Conservation (phyloP, 2,329 filamentous ascomycete species). For the Colletotrichum tanaceti region DNA sequence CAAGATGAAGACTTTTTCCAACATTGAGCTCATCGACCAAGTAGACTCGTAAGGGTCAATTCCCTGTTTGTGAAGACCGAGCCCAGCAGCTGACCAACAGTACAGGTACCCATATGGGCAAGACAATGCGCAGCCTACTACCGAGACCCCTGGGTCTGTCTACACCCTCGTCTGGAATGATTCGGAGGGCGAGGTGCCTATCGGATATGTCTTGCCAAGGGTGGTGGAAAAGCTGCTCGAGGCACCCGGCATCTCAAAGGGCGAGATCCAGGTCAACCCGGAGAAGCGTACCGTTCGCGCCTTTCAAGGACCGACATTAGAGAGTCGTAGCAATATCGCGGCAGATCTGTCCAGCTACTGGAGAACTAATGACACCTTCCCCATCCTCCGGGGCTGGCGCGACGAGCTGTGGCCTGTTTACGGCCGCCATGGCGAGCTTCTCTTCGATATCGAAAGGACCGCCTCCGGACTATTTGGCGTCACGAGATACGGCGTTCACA, state of each 20-base stretch:
- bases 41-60: slow-evolving; percentile 63
- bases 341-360: slow-evolving; percentile 73
- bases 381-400: slow-evolving; percentile 81
- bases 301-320: slow-evolving; percentile 67
- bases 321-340: slow-evolving; percentile 69
- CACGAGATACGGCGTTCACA: slow-evolving; percentile 82
- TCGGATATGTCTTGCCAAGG: slow-evolving; percentile 69
- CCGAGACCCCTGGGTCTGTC: slow-evolving; percentile 68
- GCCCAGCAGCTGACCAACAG: slow-evolving; percentile 17
- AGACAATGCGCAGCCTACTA: slow-evolving; percentile 68
- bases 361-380: slow-evolving; percentile 77
- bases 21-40: slow-evolving; percentile 65
- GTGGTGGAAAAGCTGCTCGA: slow-evolving; percentile 62
- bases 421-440: slow-evolving; percentile 67
- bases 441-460: slow-evolving; percentile 82
- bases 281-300: slow-evolving; percentile 72
- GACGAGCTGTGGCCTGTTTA: slow-evolving; percentile 86
- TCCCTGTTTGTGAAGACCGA: background rate
- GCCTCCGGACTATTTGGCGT: slow-evolving; percentile 80
- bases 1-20: slow-evolving; percentile 48
- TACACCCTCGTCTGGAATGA: slow-evolving; percentile 75
- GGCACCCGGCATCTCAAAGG: slow-evolving; percentile 62
- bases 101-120: slow-evolving; percentile 82
- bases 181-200: slow-evolving; percentile 69
- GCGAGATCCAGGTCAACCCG: slow-evolving; percentile 71